Evolutionary conservation across 1,284 basidiomycete genomes (phyloP), one percentile per base, ranked within the genome.

Genomic region (Cutaneotrichosporon cavernicola): DNA sequence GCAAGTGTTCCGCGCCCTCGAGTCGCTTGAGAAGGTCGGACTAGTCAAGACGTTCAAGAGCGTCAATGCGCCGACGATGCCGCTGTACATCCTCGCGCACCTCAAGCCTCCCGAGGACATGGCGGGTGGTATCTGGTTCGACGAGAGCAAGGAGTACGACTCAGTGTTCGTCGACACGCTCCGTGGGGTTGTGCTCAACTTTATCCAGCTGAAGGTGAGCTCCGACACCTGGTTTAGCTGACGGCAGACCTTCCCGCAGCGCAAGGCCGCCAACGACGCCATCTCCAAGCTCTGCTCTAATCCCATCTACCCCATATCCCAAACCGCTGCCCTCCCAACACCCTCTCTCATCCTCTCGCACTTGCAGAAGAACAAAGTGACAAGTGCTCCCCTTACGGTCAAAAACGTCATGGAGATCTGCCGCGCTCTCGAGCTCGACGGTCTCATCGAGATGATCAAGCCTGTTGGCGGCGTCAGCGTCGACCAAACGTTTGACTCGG

Each of bases 321-420:
- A 75, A 63, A 73, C 73, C 13, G 52, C 69, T 2, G 65, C 63
- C 34, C 70, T 75, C 8, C 73, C 73, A 1, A 72, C 73, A 0
- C 79, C 80, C 0, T 56, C 69, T 8, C 67, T 70, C 10, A 67
- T 81, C 5, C 70, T 76, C 2, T 57, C 60, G 14, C 70, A 70
- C 60, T 65, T 80, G 67, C 72, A 72, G 57, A 67, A 70, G 21
- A 67, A 77, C 53, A 61, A 63, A 47, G 66, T 66, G 13, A 74
- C 74, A 18, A 63, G 63, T 9, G 75, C 72, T 10, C 66, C 66
- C 18, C 60, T 81, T 6, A 70, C 70, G 5, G 71, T 78, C 52
- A 76, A 79, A 63, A 75, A 81, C 58, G 71, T 81, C 30, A 80
- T 80, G 75, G 78, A 81, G 61, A 72, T 76, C 52, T 77, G 78